These are phyloP conservation scores for Eleusine coracana DNA, from an alignment of 176 grass and related monocot genomes.

Conservation along the genomic window DNA sequence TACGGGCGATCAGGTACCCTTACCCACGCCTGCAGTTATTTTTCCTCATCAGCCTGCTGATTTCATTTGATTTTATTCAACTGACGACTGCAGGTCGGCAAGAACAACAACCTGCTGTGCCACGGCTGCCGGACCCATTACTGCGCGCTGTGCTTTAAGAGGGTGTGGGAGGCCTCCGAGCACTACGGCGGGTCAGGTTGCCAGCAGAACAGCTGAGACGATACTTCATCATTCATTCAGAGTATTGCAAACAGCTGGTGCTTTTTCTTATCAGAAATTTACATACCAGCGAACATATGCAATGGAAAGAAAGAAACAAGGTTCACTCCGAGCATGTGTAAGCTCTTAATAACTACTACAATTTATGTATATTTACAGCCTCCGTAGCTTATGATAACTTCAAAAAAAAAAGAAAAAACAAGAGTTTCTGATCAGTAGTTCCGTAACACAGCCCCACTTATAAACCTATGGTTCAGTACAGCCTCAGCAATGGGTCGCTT, in stretches of 20 bases:
- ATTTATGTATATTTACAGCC: conserved; percentile 2
- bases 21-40: background rate
- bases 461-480: conserved; percentile 89
- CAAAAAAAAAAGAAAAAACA: background rate
- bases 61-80: background rate
- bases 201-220: conserved; percentile 45
- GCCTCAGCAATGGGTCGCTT: conserved; percentile 71
- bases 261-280: background rate
- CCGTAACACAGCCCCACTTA: conserved; percentile 59
- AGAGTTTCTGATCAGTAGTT: conserved; percentile 12
- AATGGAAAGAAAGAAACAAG: background rate
- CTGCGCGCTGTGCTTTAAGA: conserved; percentile 63
- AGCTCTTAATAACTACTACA: background rate
- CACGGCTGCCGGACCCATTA: conserved; percentile 54
- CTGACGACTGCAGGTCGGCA: conserved; percentile 48
- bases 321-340: background rate
- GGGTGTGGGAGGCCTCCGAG: conserved; percentile 43
- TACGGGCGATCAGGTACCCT: conserved; percentile 14
- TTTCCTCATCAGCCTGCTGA: background rate
- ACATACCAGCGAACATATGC: background rate
- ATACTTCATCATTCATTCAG: no score
- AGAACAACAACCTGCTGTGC: conserved; percentile 61
- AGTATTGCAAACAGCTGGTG: background rate
- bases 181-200: conserved; percentile 59
- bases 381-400: background rate